Evolutionary conservation across 176 grass and related monocot genomes (phyloP).

Genomic region (Eremochloa ophiuroides): DNA sequence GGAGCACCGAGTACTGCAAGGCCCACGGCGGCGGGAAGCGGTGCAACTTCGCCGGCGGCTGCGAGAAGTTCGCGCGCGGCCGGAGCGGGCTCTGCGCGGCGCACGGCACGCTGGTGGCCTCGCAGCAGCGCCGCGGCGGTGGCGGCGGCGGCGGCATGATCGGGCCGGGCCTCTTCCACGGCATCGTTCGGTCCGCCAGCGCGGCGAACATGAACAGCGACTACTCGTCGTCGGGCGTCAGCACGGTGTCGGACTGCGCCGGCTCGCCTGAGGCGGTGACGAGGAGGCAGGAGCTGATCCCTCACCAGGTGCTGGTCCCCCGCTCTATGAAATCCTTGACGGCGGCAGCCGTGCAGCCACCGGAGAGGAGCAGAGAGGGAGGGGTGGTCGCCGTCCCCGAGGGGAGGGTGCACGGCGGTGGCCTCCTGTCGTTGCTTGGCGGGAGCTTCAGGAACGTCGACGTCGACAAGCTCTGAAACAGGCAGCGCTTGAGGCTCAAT

Average conservation of each 20-base stretch:
- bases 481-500: not conserved
- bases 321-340: constrained; percentile 49
- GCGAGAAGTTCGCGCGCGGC: constrained; percentile 74
- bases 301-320: constrained; percentile 66
- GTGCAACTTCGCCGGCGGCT: constrained; percentile 47
- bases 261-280: constrained; percentile 14
- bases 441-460: constrained; percentile 60
- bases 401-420: constrained; percentile 70
- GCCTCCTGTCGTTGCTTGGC: constrained; percentile 53
- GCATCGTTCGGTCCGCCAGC: constrained; percentile 34
- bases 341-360: constrained; percentile 1
- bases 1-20: constrained; percentile 69
- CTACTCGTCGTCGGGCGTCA: constrained; percentile 37
- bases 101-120: constrained; percentile 43
- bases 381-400: constrained; percentile 38
- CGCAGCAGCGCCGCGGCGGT: constrained; percentile 29
- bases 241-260: constrained; percentile 49
- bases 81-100: constrained; percentile 69
- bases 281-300: constrained; percentile 48
- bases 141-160: constrained; percentile 35
- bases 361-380: constrained; percentile 26
- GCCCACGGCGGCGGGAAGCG: constrained; percentile 72
- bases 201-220: constrained; percentile 27
- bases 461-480: constrained; percentile 34
- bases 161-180: constrained; percentile 55